Evolutionary conservation across 2,329 filamentous ascomycete species (phyloP), one percentile per base, ranked within the genome.

Genomic region (Botrytis aclada): DNA sequence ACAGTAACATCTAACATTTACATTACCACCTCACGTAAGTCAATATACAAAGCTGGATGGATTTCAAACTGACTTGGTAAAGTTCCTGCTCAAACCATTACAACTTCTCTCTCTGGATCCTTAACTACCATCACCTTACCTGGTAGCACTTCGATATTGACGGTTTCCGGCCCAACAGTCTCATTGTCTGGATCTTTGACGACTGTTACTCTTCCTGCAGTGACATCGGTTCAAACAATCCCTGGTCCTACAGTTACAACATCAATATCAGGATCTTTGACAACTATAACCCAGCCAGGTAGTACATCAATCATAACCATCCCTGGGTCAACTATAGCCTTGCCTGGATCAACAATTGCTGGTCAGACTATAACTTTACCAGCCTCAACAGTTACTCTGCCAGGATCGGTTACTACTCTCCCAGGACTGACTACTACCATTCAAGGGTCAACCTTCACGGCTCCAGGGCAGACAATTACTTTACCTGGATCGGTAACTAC

Each of bases 371-470:
- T 69, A 22, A 69, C 65, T 22, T 9, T 69, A 51, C 34, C 65
- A 58, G 65, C 32, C 25, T 39, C 45, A 20, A 66, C 45, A 6
- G 25, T 54, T 4, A 65, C n/a, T 20, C 61, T 64, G 9, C 22
- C 41, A 29, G 61, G 34, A 16, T 51, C 47, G 32, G 18, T 29
- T 18, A 51, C 34, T 9, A 71, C 69, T 14, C 18, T 75, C 5
- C 74, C 70, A 2, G 74, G 43, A 1, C 32, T 61, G 5, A 77
- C 72, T 29, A 25, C 74, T 16, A 72, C 72, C 6, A 73, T 43
- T n/a, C 71, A 67, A 32, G 75, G 75, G 25, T 74, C 73, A 22
- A 51, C 74, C 29, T 76, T 72, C 20, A 75, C 66, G 6, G 69
- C 72, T 1, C 74, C 70, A 16, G 74, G 41, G 0, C 47, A 67